Percentiles rank a stretch among this genome's conserved stretches.
Evolutionary conservation across 352 stramenopile species (phyloP).

Genomic region (Phytophthora pistaciae): DNA sequence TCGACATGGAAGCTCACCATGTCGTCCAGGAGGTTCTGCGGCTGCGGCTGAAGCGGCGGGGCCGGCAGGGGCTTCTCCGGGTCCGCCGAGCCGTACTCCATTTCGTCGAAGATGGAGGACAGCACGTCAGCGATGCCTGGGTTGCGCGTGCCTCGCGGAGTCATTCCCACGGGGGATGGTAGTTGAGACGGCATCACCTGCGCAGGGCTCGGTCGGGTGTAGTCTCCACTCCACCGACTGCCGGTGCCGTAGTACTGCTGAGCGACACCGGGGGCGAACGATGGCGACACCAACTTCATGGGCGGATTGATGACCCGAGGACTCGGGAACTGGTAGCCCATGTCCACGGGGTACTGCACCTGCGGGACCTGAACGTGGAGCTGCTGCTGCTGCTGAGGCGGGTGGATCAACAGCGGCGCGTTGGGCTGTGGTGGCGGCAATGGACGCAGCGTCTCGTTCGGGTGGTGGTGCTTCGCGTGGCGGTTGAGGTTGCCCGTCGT

Average conservation of each 20-base stretch:
- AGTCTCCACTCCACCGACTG: slow-evolving; percentile 23
- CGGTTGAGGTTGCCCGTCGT: slow-evolving; percentile 68
- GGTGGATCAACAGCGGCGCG: slow-evolving; percentile 22
- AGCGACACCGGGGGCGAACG: slow-evolving; percentile 31
- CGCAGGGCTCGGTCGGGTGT: slow-evolving; percentile 5
- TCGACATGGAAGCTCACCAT: slow-evolving; percentile 58
- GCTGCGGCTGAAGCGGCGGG: slow-evolving; percentile 25
- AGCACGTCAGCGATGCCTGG: slow-evolving; percentile 33
- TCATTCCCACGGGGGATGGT: slow-evolving; percentile 16
- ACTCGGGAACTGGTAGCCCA: slow-evolving; percentile 38
- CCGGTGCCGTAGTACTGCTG: slow-evolving; percentile 31
- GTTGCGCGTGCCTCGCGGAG: slow-evolving; percentile 23
- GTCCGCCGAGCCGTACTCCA: slow-evolving; percentile 28
- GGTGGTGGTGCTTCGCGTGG: slow-evolving; percentile 52
- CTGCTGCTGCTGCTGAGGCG: slow-evolving; percentile 8
- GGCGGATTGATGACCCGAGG: slow-evolving; percentile 11
- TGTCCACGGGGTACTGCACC: slow-evolving; percentile 25
- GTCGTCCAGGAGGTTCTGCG: slow-evolving; percentile 48
- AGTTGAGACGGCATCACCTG: slow-evolving; percentile 33
- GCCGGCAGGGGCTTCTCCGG: slow-evolving; percentile 28
- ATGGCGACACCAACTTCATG: slow-evolving; percentile 26
- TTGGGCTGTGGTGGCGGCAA: slow-evolving; percentile 21
- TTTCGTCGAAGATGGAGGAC: slow-evolving; percentile 51
- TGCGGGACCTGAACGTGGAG: slow-evolving; percentile 22
- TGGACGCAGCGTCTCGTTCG: slow-evolving; percentile 32